These are phyloP conservation scores for Picochlorum sp. DNA, from an alignment of 139 green algal species.

Conservation along the genomic window DNA sequence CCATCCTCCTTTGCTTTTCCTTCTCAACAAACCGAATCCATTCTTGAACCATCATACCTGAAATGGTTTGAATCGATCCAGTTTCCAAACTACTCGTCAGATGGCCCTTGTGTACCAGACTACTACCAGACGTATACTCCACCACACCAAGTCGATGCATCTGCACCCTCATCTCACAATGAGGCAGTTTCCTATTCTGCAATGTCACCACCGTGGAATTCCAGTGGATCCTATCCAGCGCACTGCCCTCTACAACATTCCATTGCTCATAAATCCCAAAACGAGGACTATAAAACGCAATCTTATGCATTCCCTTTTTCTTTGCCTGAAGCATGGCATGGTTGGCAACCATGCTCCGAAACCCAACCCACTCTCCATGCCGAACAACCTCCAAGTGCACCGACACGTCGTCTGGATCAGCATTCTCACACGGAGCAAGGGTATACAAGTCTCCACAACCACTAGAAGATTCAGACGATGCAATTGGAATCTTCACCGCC, in stretches of 20 bases:
- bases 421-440: not conserved
- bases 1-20: conserved; percentile 42
- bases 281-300: conserved; percentile 62
- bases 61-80: conserved; percentile 32
- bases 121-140: not conserved
- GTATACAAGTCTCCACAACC: not conserved
- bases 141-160: conserved; percentile 37
- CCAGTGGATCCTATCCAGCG: conserved; percentile 27
- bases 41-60: conserved; percentile 37
- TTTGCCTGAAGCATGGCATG: conserved; percentile 60
- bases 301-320: conserved; percentile 33
- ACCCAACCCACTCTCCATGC: conserved; percentile 51
- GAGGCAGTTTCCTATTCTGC: conserved; percentile 39
- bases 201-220: conserved; percentile 25
- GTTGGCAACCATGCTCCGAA: conserved; percentile 40
- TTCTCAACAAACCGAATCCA: conserved; percentile 59
- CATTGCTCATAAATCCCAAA: conserved; percentile 69
- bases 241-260: conserved; percentile 31
- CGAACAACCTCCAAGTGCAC: conserved; percentile 23
- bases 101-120: not conserved
- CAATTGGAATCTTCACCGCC: not conserved
- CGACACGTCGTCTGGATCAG: not conserved
- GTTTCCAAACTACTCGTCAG: conserved; percentile 6
- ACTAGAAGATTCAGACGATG: not conserved
- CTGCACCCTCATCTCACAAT: conserved; percentile 37